Conservation (phyloP, 495 filamentous ascomycete species). For the Diplogelasinospora grovesii region DNA sequence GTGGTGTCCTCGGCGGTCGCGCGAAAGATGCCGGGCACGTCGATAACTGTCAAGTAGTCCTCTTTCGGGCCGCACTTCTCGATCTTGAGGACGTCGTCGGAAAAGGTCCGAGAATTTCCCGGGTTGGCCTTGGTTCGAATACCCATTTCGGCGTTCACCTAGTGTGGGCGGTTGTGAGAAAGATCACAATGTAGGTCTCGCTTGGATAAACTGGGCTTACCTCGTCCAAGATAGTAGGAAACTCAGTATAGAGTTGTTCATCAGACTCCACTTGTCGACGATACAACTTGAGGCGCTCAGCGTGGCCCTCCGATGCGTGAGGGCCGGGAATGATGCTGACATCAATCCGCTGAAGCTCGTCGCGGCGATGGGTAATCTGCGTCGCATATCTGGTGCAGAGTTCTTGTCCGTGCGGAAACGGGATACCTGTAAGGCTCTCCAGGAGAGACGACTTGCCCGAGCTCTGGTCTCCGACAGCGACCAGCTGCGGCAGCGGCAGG, state of each 20-base stretch:
- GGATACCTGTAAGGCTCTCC: conserved; percentile 42
- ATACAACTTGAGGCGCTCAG: conserved; percentile 12
- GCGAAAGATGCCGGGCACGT: conserved; percentile 61
- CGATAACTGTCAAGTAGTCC: conserved; percentile 54
- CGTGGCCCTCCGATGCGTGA: conserved; percentile 15
- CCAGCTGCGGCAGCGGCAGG: conserved; percentile 37
- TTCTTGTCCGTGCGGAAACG: conserved; percentile 38
- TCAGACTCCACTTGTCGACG: conserved; percentile 5
- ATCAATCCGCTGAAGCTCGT: conserved; percentile 15
- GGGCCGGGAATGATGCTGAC: conserved; percentile 39
- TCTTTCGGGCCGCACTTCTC: conserved; percentile 49
- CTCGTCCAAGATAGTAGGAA: conserved; percentile 18
- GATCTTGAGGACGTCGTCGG: conserved; percentile 47
- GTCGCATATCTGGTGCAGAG: conserved; percentile 52
- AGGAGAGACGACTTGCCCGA: conserved; percentile 44
- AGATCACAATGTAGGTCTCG: too few relatives aligned
- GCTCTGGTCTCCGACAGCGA: conserved; percentile 42
- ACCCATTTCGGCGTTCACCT: conserved; percentile 34
- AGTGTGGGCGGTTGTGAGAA: too few relatives aligned
- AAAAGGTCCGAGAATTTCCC: conserved; percentile 29
- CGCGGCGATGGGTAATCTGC: conserved; percentile 42
- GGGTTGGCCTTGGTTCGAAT: conserved; percentile 19
- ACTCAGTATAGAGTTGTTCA: conserved; percentile 10
- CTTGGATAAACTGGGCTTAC: conserved; percentile 12
- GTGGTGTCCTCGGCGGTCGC: conserved; percentile 42